These are phyloP conservation scores for Leccinum incarnatum DNA, from an alignment of 768 basidiomycete genomes.

Conservation along the genomic window DNA sequence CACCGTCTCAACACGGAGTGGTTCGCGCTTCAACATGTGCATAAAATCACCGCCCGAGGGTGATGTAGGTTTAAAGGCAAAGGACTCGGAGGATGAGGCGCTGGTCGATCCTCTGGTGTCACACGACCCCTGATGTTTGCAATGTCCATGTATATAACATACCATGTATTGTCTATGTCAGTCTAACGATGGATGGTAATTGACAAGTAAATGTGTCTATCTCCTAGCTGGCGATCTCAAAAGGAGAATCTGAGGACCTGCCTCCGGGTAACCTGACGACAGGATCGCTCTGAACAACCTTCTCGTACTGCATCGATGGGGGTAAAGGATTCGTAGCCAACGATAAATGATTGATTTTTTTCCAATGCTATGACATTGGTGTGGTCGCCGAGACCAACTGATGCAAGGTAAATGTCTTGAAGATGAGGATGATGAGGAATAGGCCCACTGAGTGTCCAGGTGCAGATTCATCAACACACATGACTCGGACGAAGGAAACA, in stretches of 20 bases:
- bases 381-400: slow-evolving; percentile 37
- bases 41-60: slow-evolving; percentile 7
- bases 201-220: not conserved
- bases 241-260: slow-evolving; percentile 1
- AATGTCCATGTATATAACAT: slow-evolving; percentile 11
- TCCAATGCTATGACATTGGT: slow-evolving; percentile 56
- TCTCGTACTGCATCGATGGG: too few species aligned
- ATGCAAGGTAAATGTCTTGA: slow-evolving; percentile 29
- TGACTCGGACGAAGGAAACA: not conserved
- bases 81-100: not conserved
- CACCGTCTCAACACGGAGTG: slow-evolving; percentile 40
- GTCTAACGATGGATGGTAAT: not conserved
- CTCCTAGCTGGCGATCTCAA: not conserved
- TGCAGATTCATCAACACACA: slow-evolving; percentile 47
- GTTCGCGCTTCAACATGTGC: slow-evolving; percentile 42
- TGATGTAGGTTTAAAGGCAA: slow-evolving; percentile 17
- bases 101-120: not conserved
- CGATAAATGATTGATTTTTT: slow-evolving; percentile 42
- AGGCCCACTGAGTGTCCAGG: not conserved
- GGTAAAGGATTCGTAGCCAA: slow-evolving; percentile 29
- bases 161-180: slow-evolving; percentile 5
- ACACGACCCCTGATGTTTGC: not conserved
- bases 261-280: slow-evolving; percentile 38
- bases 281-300: not conserved
- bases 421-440: slow-evolving; percentile 21